Evolutionary conservation across 2,329 filamentous ascomycete genomes (phyloP).

Genomic region (Podosphaera fusca): DNA sequence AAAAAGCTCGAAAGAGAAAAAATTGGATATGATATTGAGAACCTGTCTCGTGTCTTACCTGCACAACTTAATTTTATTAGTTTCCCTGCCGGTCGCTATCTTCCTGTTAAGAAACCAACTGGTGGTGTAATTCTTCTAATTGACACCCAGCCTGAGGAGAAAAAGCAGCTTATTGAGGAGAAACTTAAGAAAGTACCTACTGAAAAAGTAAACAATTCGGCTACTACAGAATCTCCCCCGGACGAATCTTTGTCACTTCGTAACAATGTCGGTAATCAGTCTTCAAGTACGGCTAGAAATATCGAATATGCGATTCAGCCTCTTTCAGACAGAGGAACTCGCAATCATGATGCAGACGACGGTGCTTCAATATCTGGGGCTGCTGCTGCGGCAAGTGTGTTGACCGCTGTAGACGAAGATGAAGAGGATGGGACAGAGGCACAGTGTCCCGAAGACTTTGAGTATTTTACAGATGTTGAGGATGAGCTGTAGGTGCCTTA

Average conservation of each 20-base stretch:
- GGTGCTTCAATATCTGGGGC: conserved; percentile 25
- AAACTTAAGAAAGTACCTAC: conserved; percentile 65
- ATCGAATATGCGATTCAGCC: neutral
- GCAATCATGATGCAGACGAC: conserved; percentile 3
- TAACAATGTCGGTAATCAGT: conserved; percentile 9
- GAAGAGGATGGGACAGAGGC: conserved; percentile 53
- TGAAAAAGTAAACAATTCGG: conserved; percentile 30
- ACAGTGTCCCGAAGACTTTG: conserved; percentile 45
- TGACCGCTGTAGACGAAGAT: conserved; percentile 77
- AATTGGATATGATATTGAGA: conserved; percentile 84
- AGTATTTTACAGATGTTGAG: conserved; percentile 38
- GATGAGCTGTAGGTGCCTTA: conserved; percentile 8
- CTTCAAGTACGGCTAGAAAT: neutral
- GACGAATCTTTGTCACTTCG: conserved; percentile 19
- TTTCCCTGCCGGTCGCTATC: conserved; percentile 75
- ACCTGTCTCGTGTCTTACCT: conserved; percentile 88
- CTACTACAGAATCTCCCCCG: conserved; percentile 12
- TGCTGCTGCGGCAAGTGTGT: conserved; percentile 51
- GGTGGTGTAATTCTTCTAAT: conserved; percentile 81
- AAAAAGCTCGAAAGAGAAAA: conserved; percentile 93
- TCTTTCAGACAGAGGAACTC: neutral
- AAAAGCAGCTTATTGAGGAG: conserved; percentile 66
- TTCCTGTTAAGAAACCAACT: conserved; percentile 84
- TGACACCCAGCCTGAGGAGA: conserved; percentile 57
- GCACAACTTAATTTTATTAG: conserved; percentile 87